Base-by-base conservation (phyloP, 192 early-diverging fungal species). In the Dissophora globulifera region DNA sequence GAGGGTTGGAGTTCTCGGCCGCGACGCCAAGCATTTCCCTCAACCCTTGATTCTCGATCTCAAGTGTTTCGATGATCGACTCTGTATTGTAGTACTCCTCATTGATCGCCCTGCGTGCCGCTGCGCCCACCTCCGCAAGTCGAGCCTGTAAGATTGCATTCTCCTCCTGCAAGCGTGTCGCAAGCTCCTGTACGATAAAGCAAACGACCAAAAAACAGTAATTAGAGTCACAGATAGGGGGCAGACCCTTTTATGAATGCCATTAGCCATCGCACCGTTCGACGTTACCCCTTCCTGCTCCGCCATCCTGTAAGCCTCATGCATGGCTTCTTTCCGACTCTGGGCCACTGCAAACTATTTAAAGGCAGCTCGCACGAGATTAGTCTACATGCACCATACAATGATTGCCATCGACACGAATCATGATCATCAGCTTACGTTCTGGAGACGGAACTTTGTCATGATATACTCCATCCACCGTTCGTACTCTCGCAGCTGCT, bases 241-340 rank as follows among this genome's bases (percentile, higher is more conserved):
- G n/a, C n/a, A n/a, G n/a, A n/a, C n/a, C n/a, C n/a, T n/a, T n/a
- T n/a, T n/a, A n/a, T n/a, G n/a, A n/a, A n/a, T n/a, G n/a, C n/a
- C n/a, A n/a, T n/a, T n/a, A n/a, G n/a, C n/a, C n/a, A n/a, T n/a
- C n/a, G n/a, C n/a, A n/a, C n/a, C n/a, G n/a, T n/a, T n/a, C n/a
- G n/a, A n/a, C n/a, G n/a, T n/a, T 67, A 76, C 72, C 47, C 63
- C 72, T 62, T 76, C 72, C 26, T 67, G 72, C 26, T 76, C 63
- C 47, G 72, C 63, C 72, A 67, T 66, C 23, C 64, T 46, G 50
- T 76, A 76, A 1, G 72, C 72, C 19, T 76, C 72, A 20, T 76
- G 62, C 72, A 76, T 66, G 12, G 72, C 72, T 40, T 76, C 72
- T 55, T 67, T 76, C 31, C 72, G 58, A 32, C 62, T 76, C 46